Evolutionary conservation across 2,329 filamentous ascomycete genomes (phyloP).

Genomic region (Sarocladiaceae sp.): DNA sequence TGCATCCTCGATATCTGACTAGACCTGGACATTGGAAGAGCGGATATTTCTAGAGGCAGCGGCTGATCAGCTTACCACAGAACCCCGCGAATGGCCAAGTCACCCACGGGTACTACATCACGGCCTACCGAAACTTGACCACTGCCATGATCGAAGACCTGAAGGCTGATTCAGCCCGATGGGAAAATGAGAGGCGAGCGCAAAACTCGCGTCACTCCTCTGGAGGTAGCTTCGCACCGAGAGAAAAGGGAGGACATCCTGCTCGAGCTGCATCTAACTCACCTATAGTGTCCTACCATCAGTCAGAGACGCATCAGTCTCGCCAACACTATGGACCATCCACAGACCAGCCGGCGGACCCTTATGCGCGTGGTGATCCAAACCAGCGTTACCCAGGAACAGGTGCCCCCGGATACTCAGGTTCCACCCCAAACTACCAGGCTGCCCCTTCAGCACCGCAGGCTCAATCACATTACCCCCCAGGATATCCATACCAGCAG

Average conservation of each 20-base stretch:
- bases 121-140: slow-evolving; percentile 73
- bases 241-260: slow-evolving; percentile 42
- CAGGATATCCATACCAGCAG: slow-evolving; percentile 15
- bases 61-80: too few species aligned
- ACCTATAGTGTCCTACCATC: slow-evolving; percentile 52
- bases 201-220: slow-evolving; percentile 48
- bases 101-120: slow-evolving; percentile 72
- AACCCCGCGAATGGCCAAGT: slow-evolving; percentile 54
- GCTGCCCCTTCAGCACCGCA: slow-evolving; percentile 17
- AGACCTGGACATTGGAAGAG: background rate
- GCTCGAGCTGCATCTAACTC: slow-evolving; percentile 55
- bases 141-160: slow-evolving; percentile 63
- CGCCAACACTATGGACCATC: slow-evolving; percentile 46
- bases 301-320: slow-evolving; percentile 47
- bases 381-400: slow-evolving; percentile 44
- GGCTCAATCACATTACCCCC: slow-evolving; percentile 23
- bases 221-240: slow-evolving; percentile 56
- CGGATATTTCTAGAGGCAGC: too few species aligned
- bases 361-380: slow-evolving; percentile 33
- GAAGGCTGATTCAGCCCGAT: slow-evolving; percentile 57
- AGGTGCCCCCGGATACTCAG: slow-evolving; percentile 44
- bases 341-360: slow-evolving; percentile 28
- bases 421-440: slow-evolving; percentile 34
- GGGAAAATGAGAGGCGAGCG: slow-evolving; percentile 56
- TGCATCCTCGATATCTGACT: background rate